phyloP scores from a whole-genome alignment of 371 early-diverging fungal genomes.

The Mortierella sp. region DNA sequence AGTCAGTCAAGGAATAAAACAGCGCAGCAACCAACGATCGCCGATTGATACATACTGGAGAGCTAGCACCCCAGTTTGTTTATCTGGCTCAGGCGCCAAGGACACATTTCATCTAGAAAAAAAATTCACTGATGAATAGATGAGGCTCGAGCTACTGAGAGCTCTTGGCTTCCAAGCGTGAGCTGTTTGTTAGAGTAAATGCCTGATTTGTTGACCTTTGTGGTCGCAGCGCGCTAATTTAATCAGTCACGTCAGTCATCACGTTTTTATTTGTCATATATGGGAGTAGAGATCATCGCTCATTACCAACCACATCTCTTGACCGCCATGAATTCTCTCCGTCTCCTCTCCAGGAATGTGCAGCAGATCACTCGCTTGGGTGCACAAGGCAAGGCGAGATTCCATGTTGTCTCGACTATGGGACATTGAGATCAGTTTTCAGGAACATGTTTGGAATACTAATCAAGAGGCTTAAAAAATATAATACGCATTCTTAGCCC shows the following conservation, averaged over 20 bases:
- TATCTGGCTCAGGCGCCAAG: no score
- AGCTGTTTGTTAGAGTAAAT: no score
- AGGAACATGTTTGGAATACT: constrained; percentile 5
- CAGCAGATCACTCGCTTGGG: constrained; percentile 28
- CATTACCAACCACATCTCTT: not conserved
- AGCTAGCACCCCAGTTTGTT: no score
- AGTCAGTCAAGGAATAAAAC: not conserved
- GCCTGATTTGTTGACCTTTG: no score
- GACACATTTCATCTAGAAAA: no score
- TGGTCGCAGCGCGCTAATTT: no score
- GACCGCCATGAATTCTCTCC: constrained; percentile 43
- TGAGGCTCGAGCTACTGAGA: no score
- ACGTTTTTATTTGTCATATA: not conserved
- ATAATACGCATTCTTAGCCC: constrained; percentile 14
- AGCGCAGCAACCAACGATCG: no score
- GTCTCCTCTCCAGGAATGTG: constrained; percentile 39
- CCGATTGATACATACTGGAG: no score
- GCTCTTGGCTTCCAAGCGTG: no score
- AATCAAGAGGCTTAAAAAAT: not conserved
- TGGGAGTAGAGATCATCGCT: not conserved
- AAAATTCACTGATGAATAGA: no score
- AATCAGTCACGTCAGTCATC: not conserved
- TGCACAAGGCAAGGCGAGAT: constrained; percentile 29
- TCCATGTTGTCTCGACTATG: not conserved
- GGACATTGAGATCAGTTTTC: not conserved